Conservation (phyloP, 2,329 filamentous ascomycete genomes). For the Aspergillus pseudotamarii region DNA sequence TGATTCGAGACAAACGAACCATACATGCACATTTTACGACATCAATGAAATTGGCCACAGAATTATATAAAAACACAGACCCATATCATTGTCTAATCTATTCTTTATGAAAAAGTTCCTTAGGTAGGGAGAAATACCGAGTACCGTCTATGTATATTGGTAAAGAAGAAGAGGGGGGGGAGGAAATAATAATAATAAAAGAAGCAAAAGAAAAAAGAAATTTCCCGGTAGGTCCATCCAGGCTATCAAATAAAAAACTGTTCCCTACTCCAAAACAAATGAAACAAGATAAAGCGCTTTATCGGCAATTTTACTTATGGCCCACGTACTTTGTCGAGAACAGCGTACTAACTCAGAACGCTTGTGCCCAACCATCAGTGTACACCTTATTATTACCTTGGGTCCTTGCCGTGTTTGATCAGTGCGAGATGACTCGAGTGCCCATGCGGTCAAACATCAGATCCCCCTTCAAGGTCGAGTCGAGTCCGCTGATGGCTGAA, state of each 20-base stretch:
- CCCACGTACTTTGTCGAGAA: background rate
- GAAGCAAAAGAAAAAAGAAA: background rate
- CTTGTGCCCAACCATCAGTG: slow-evolving; percentile 2
- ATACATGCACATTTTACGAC: background rate
- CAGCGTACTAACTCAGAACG: background rate
- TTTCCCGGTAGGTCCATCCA: background rate
- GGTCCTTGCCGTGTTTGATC: background rate
- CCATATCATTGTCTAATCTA: slow-evolving; percentile 4
- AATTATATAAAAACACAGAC: background rate
- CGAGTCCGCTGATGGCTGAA: slow-evolving; percentile 47
- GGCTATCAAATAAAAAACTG: slow-evolving; percentile 2
- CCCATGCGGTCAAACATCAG: slow-evolving; percentile 48
- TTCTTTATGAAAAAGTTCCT: slow-evolving; percentile 2
- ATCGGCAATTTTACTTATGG: background rate
- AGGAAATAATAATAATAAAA: too few relatives aligned
- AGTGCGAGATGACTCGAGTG: slow-evolving; percentile 38
- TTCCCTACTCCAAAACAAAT: slow-evolving; percentile 6
- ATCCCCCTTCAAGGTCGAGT: slow-evolving; percentile 44
- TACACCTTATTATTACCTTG: background rate
- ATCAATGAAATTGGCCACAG: background rate
- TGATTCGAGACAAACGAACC: background rate
- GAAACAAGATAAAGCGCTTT: background rate
- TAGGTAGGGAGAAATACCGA: slow-evolving; percentile 1
- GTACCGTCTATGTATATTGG: slow-evolving; percentile 14
- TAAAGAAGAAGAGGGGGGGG: background rate